Evolutionary conservation across 192 early-diverging fungal genomes (phyloP), one percentile per base, ranked within the genome.

Genomic region (Pilaira anomala): DNA sequence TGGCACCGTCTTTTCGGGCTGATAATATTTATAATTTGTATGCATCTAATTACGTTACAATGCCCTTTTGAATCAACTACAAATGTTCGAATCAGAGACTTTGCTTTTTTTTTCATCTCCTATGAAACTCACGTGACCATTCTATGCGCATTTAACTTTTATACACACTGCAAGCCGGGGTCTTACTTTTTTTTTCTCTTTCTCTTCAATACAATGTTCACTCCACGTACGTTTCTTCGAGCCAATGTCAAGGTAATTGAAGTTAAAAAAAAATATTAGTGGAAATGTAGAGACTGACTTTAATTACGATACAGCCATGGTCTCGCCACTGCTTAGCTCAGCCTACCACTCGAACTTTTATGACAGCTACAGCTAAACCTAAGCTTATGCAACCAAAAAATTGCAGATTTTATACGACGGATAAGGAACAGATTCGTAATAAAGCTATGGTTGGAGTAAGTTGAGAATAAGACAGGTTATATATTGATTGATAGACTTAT

Each of bases 361-460:
- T 52, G 28, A 21, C 52, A 30, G n/a, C 52, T 18, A 21, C n/a
- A n/a, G 16, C 16, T 18, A 28, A 12, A 36, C 30, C 29, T 30
- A 33, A 36, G 28, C 53, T 19, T 41, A 3, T 19, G 6, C 12
- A 18, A 30, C 30, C 1, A 33, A 26, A 19, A 5, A 36, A 36
- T 36, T n/a, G n/a, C n/a, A 46, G 44, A 46, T 18, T 14, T 18
- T 46, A 46, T 46, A 5, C 18, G 9, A 18, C 44, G 0, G 16
- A 14, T 16, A 58, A 58, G 21, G 19, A 58, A 3, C 19, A 58
- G 8, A 39, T 58, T 24, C 33, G 56, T 2, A 22, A 33, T 21
- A 58, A 58, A 33, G 56, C 56, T 1, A 33, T 22, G 12, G 22
- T 58, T 41, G 56, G 56, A 7, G 56, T 58, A 25, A 39, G 13